Base-by-base conservation (phyloP, 1,284 basidiomycete species). In the Stygiomarasmius scandens region DNA sequence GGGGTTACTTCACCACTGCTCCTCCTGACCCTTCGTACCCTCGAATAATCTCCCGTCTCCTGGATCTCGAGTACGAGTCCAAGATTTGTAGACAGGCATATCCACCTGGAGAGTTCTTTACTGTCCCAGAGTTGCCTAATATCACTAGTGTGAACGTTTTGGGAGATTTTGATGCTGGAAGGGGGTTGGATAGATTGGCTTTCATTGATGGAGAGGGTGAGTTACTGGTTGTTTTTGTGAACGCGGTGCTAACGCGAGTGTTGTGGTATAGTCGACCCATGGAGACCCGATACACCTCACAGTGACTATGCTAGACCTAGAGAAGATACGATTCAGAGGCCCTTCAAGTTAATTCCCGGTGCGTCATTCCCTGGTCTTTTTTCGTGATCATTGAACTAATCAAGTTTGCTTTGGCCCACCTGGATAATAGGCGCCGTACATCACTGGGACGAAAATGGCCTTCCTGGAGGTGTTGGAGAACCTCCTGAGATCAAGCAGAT, bases 261-360 rank as follows among this genome's bases (percentile, higher is more conserved):
- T 22, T 27, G 45, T 9, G n/a, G 32, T n/a, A 46, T 64, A 90
- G 90, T 89, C 29, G 93, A 96, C 72, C 95, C 95, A 2, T 97
- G 95, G 95, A 82, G 90, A 59, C 91, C 92, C 0, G 88, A 87
- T 60, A 90, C 95, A 1, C 93, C 94, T 0, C 93, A 96, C 68
- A 91, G 89, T 61, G 83, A 89, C 51, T 83, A 91, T 52, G 94
- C 94, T 0, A 73, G 77, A 5, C 76, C 82, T 46, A 79, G 95
- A 32, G 69, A 80, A 44, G 92, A 95, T 71, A 93, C 92, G 0
- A 71, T 88, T 12, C 64, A 84, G 19, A 78, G 83, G 51, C 96
- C 96, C 0, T 93, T 95, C 75, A 95, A 95, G 71, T 66, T 96
- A 52, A 98, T 98, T 59, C 87, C 87, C n/a, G 80, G 92, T 92